phyloP scores from a whole-genome alignment of 371 early-diverging fungal species.

The Rhizomucor miehei region DNA sequence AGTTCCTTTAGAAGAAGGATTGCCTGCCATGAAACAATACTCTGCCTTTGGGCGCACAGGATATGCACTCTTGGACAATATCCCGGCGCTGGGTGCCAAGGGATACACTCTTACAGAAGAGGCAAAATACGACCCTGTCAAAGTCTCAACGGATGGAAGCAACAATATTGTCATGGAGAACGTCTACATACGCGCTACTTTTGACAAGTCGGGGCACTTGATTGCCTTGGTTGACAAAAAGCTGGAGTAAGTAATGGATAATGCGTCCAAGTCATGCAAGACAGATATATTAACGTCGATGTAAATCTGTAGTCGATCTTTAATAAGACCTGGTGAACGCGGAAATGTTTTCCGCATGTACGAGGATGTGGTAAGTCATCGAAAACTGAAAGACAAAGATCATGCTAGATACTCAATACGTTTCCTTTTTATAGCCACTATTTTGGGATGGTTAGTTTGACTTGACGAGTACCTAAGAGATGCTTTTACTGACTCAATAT shows the following conservation, averaged over 20 bases:
- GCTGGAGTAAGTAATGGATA: conserved; percentile 37
- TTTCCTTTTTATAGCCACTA: conserved; percentile 45
- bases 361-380: conserved; percentile 71
- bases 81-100: conserved; percentile 31
- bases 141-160: conserved; percentile 28
- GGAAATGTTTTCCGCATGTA: conserved; percentile 82
- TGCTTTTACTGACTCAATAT: neutral
- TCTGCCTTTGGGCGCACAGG: conserved; percentile 51
- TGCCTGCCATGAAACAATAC: conserved; percentile 49
- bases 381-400: too few relatives aligned
- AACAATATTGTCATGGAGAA: conserved; percentile 69
- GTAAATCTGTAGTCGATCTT: conserved; percentile 56
- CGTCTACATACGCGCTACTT: conserved; percentile 57
- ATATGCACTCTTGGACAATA: conserved; percentile 39
- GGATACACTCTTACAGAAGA: conserved; percentile 16
- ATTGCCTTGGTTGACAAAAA: conserved; percentile 61
- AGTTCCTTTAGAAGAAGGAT: conserved; percentile 50
- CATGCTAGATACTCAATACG: neutral
- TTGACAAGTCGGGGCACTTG: conserved; percentile 74
- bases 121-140: conserved; percentile 26
- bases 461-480: neutral
- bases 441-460: conserved; percentile 81
- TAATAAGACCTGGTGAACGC: conserved; percentile 59
- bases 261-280: neutral
- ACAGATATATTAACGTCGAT: neutral